A percentile compares a stretch with the other conserved stretches of the same genome.
phyloP scores from a whole-genome alignment of 352 stramenopile genomes.

The Phytopythium ostracodes region DNA sequence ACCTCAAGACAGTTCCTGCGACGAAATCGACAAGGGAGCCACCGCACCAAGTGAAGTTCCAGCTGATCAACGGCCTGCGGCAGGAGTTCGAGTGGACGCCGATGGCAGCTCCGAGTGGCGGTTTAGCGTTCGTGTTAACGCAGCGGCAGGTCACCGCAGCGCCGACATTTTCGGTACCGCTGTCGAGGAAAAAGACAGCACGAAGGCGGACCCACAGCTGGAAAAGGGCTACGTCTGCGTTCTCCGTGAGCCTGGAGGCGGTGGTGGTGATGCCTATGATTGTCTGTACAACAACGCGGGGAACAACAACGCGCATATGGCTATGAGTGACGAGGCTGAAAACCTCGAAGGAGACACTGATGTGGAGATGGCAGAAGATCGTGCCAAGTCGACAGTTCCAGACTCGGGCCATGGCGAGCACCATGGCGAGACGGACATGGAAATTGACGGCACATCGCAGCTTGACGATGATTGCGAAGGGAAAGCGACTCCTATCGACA shows the following conservation, averaged over 20 bases:
- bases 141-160: slow-evolving; percentile 19
- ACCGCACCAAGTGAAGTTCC: not conserved
- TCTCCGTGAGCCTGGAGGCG: slow-evolving; percentile 33
- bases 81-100: not conserved
- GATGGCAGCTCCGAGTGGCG: not conserved
- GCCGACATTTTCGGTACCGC: slow-evolving; percentile 13
- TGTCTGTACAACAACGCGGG: slow-evolving; percentile 21
- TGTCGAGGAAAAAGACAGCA: not conserved
- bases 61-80: not conserved
- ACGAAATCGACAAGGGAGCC: no score
- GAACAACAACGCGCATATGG: not conserved
- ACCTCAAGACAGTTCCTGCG: not conserved
- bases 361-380: not conserved
- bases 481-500: not conserved
- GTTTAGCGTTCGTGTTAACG: slow-evolving; percentile 29
- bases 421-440: not conserved
- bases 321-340: not conserved
- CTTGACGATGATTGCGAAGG: not conserved
- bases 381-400: not conserved
- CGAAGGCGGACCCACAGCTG: not conserved
- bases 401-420: not conserved
- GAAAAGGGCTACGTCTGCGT: slow-evolving; percentile 19
- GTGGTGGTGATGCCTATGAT: slow-evolving; percentile 18
- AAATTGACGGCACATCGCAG: not conserved
- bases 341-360: not conserved